Base-by-base conservation (phyloP, 805 yeast genomes). In the Starmerella davenportii region DNA sequence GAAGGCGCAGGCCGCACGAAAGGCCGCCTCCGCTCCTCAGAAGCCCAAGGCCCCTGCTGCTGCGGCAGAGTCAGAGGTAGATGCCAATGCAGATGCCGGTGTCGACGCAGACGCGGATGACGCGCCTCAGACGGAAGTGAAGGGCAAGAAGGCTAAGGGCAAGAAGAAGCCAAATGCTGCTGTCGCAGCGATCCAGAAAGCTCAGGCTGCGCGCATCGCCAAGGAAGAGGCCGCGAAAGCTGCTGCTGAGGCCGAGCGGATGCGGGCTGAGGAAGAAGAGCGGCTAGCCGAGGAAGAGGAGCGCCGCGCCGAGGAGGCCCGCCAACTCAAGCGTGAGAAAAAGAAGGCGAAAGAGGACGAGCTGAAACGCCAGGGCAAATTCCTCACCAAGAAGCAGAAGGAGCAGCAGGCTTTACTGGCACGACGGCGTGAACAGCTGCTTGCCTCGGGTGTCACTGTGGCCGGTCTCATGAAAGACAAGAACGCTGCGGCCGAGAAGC, bases 291-390 rank as follows among this genome's bases (percentile, higher is more conserved):
- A 66, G 48, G 90, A 76, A 54, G 93, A 76, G 53, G 79, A 68
- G 49, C 59, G 64, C 43, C 50, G 62, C 25, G 70, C 64, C 49
- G 77, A 69, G 47, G 70, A 66, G 48, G 75, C 68, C 38, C 63
- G 63, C 37, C 48, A 50, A n/a, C 61, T 61, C 40, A 87, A 79
- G 70, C 81, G 75, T 53, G 98, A 90, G 60, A 79, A 73, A 57
- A 95, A 87, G 53, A 78, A 70, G 61, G 69, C 70, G 43, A 84
- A 79, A 66, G 77, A 72, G 49, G 98, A 90, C 53, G 87, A 81
- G 62, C 72, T 90, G 58, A 81, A 80, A 62, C 90, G 95, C 27
- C 95, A 87, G 62, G 99, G 99, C 54, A 90, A 90, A 57, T 74
- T 76, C 39, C 63, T 90, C 55, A 79, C 95, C 43, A 90, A 81